Conservation (phyloP, 345 rosid genomes). For the Citrus australasica region DNA sequence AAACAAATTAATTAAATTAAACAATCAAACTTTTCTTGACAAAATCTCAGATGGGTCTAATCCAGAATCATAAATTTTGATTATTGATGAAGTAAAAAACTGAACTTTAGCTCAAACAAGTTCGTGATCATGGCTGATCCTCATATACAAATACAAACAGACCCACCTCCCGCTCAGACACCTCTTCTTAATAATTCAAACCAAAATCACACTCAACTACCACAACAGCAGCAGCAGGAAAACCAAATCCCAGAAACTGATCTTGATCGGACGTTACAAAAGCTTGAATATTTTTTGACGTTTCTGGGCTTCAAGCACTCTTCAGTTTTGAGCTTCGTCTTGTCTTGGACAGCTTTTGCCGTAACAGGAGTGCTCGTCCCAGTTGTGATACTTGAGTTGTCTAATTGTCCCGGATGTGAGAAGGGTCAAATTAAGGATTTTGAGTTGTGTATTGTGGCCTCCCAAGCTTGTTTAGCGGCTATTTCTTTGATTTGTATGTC, state of each 20-base stretch:
- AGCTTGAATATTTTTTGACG: constrained; percentile 50
- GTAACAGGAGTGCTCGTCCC: constrained; percentile 63
- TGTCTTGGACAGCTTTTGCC: constrained; percentile 65
- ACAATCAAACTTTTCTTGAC: neutral
- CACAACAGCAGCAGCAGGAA: neutral
- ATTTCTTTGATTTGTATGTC: constrained; percentile 75
- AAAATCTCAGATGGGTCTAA: neutral
- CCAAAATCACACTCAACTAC: constrained; percentile 14
- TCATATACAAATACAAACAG: constrained; percentile 8
- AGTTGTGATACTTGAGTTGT: constrained; percentile 54
- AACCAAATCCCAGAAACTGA: constrained; percentile 24
- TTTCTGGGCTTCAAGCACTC: constrained; percentile 72
- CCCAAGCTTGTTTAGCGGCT: constrained; percentile 77
- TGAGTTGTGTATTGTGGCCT: constrained; percentile 71
- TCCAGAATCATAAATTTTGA: neutral
- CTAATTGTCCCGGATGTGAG: constrained; percentile 52
- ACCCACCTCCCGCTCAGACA: constrained; percentile 27
- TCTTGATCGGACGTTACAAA: constrained; percentile 39
- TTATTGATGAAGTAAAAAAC: neutral
- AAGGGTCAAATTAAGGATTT: constrained; percentile 59
- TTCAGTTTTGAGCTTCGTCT: constrained; percentile 34
- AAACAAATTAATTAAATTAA: too few relatives aligned
- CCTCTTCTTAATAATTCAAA: constrained; percentile 47
- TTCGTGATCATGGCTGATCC: constrained; percentile 45
- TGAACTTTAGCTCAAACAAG: neutral